Conservation (phyloP, 352 stramenopile genomes). For the Globisporangium middletonii region DNA sequence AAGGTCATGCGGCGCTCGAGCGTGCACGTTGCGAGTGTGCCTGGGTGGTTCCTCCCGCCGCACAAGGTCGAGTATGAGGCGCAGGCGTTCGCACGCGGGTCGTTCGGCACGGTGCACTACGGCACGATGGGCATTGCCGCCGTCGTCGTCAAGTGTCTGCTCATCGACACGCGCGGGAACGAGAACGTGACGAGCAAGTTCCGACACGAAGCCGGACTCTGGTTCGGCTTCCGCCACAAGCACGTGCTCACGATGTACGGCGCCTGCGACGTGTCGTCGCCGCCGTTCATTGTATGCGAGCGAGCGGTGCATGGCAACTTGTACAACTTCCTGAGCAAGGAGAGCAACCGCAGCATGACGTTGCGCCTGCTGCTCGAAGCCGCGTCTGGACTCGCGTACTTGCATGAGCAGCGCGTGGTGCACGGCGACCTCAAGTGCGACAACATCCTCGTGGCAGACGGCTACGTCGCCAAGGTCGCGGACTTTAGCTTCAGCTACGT, state of each 20-base stretch:
- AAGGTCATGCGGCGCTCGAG: no score
- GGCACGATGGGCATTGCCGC: not conserved
- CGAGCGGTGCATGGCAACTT: constrained; percentile 1
- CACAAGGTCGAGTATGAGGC: no score
- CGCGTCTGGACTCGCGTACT: constrained; percentile 27
- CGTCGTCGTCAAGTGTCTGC: constrained; percentile 7
- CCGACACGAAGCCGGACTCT: constrained; percentile 6
- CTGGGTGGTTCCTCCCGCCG: no score
- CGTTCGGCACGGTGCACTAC: no score
- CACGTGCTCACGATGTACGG: not conserved
- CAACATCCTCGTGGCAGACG: constrained; percentile 24
- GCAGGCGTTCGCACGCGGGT: no score
- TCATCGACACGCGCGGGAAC: not conserved
- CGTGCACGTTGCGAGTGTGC: no score
- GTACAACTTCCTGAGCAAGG: not conserved
- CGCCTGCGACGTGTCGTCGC: constrained; percentile 10
- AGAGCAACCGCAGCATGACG: not conserved
- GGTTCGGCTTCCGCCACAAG: constrained; percentile 9
- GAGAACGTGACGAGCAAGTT: not conserved
- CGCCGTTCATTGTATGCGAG: constrained; percentile 9
- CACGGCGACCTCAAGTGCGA: constrained; percentile 74
- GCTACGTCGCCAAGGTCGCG: not conserved
- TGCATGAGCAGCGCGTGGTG: constrained; percentile 40
- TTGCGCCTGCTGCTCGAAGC: constrained; percentile 4
- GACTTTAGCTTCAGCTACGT: constrained; percentile 7